Evolutionary conservation across 441 rosid genomes (phyloP), one percentile per base, ranked within the genome.

Genomic region (Codiaeum variegatum): DNA sequence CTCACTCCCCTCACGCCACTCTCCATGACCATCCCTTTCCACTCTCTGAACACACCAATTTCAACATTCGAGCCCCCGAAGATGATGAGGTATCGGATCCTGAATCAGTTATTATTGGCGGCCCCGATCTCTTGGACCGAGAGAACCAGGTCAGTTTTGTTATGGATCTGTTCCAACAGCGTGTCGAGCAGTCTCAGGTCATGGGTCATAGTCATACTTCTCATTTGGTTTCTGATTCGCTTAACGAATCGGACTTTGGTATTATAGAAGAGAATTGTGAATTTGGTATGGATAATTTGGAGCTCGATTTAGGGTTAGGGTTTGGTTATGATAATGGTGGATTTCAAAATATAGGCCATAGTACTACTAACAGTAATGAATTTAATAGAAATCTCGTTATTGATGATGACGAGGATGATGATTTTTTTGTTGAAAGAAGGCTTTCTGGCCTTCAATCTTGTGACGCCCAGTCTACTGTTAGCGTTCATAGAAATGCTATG

Each of bases 101-200:
- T 10, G 88, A 81, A 62, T 72, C 86, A 65, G 76, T 81, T 66
- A 60, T 80, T 21, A 42, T 40, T 66, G 73, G 80, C 68, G 76
- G 65, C 34, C 80, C 76, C 13, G 86, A 86, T 82, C 83, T 82
- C 61, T 54, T 76, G 65, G 84, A 68, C 70, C 83, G 86, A 38
- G 87, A 83, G 80, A 85, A 81, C 75, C 94, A 84, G 79, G 91
- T 86, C 70, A 76, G 81, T 73, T 90, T 83, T 80, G 87, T 87
- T 73, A 85, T 92, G 97, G 97, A 94, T 88, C 90, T 83, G 76
- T 83, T 85, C 62, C 94, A 86, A 38, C 90, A 90, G 78, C 94
- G 90, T 19, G 92, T 83, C 63, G 95, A 88, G 82, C 92, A 85
- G 72, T 87, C 89, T 73, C 86, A 82, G 83, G 81, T 86, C 68